phyloP scores from a whole-genome alignment of 768 basidiomycete genomes.

The Pisolithus tinctorius region DNA sequence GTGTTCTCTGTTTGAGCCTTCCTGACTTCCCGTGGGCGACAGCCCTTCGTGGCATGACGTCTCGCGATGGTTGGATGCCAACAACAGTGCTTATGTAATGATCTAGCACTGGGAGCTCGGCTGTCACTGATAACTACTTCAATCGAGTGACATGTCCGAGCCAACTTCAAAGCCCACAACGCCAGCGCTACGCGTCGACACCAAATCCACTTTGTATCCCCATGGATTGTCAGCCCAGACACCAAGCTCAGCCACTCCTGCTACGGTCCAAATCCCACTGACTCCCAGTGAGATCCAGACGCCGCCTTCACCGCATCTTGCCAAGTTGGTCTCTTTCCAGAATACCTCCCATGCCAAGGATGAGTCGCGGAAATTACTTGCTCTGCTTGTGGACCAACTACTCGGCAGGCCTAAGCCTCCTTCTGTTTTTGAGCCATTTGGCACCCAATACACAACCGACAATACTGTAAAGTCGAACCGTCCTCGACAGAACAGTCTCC shows the following conservation, averaged over 20 bases:
- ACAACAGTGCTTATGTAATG: too few relatives aligned
- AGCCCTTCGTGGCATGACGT: constrained; percentile 14
- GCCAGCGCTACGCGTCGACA: constrained; percentile 9
- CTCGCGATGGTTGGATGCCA: background rate
- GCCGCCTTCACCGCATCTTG: constrained; percentile 15
- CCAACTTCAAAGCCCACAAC: background rate
- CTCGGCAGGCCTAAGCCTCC: constrained; percentile 50
- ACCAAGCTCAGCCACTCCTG: constrained; percentile 15
- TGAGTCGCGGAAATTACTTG: constrained; percentile 65
- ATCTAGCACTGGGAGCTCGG: too few relatives aligned
- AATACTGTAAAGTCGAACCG: constrained; percentile 35
- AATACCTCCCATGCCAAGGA: constrained; percentile 38
- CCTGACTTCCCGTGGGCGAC: constrained; percentile 16
- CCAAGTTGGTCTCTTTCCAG: constrained; percentile 16
- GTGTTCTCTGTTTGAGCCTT: constrained; percentile 38
- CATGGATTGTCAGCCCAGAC: constrained; percentile 4
- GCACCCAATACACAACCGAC: constrained; percentile 33
- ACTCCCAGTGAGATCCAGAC: constrained; percentile 18
- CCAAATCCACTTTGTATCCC: constrained; percentile 1
- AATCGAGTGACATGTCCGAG: background rate
- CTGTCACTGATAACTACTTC: too few relatives aligned
- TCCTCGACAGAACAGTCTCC: constrained; percentile 5
- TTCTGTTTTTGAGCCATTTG: constrained; percentile 39
- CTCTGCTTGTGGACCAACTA: constrained; percentile 59
- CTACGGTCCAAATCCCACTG: constrained; percentile 24